phyloP scores from a whole-genome alignment of 1,284 basidiomycete species.

The Porodaedalea pini region DNA sequence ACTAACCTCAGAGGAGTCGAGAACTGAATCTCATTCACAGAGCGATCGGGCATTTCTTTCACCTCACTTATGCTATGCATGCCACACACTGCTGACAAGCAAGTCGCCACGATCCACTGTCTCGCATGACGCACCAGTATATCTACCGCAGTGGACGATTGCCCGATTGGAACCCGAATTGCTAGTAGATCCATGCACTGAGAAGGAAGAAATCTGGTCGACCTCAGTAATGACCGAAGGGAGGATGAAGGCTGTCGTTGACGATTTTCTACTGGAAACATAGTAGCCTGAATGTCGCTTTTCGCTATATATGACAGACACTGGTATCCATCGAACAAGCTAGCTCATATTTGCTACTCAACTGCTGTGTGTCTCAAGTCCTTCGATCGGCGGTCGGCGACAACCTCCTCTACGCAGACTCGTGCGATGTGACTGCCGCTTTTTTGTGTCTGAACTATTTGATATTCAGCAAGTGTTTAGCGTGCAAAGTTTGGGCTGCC shows the following conservation, averaged over 20 bases:
- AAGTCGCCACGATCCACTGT: slow-evolving; percentile 27
- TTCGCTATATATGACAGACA: too few species aligned
- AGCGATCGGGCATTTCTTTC: slow-evolving; percentile 33
- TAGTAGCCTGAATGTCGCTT: slow-evolving; percentile 8
- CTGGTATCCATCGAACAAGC: too few species aligned
- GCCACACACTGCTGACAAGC: slow-evolving; percentile 69
- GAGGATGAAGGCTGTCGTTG: slow-evolving; percentile 33
- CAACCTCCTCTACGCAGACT: too few species aligned
- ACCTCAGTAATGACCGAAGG: slow-evolving; percentile 24
- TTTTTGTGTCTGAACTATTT: too few species aligned
- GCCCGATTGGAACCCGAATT: background rate
- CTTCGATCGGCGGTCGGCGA: too few species aligned
- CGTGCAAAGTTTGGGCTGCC: too few species aligned
- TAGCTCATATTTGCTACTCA: too few species aligned
- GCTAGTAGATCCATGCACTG: background rate
- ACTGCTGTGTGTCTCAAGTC: too few species aligned
- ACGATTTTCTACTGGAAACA: slow-evolving; percentile 35
- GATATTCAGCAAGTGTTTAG: too few species aligned
- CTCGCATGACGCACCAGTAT: slow-evolving; percentile 17
- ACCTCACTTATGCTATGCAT: slow-evolving; percentile 66
- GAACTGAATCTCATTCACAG: slow-evolving; percentile 12
- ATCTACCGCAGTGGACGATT: slow-evolving; percentile 39
- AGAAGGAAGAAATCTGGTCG: slow-evolving; percentile 24
- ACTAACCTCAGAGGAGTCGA: slow-evolving; percentile 20
- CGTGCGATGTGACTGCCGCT: too few species aligned